Conservation (phyloP, 768 basidiomycete species). For the Epithele typhae region DNA sequence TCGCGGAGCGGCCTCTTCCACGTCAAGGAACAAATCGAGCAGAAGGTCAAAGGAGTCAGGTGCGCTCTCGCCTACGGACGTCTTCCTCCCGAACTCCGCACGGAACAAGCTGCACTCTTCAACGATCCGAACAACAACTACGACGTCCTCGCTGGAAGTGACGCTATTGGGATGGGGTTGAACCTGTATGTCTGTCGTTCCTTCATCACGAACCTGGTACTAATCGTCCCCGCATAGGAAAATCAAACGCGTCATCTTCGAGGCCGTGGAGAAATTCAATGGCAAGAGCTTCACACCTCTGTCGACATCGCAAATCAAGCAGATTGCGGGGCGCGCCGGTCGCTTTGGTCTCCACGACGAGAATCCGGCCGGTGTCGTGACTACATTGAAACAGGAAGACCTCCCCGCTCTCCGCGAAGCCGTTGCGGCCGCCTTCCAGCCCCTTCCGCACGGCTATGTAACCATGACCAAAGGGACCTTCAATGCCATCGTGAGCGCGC, state of each 20-base stretch:
- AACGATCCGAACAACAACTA: conserved; percentile 81
- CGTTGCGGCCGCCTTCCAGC: conserved; percentile 44
- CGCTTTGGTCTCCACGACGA: conserved; percentile 68
- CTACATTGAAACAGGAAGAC: conserved; percentile 63
- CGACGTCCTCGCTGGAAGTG: conserved; percentile 89
- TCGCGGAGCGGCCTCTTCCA: conserved; percentile 70
- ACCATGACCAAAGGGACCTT: conserved; percentile 24
- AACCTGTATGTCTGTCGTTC: conserved; percentile 70
- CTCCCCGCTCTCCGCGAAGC: conserved; percentile 55
- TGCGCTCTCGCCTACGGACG: conserved; percentile 94
- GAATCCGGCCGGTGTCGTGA: conserved; percentile 61
- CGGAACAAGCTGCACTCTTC: conserved; percentile 89
- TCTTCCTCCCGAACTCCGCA: conserved; percentile 86
- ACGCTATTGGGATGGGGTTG: conserved; percentile 96
- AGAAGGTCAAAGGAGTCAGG: conserved; percentile 60
- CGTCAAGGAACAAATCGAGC: conserved; percentile 70
- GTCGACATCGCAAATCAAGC: conserved; percentile 78
- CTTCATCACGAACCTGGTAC: background rate
- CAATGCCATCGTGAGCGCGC: conserved; percentile 29
- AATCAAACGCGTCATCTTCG: conserved; percentile 85
- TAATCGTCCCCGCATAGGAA: conserved; percentile 49
- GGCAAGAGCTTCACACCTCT: conserved; percentile 42
- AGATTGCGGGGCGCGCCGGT: conserved; percentile 93
- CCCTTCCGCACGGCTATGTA: conserved; percentile 52
- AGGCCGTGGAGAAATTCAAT: conserved; percentile 62